Percentiles rank a stretch among this genome's conserved stretches.
Evolutionary conservation across 306 rosid genomes (phyloP).

Genomic region (Rosa lucieae): DNA sequence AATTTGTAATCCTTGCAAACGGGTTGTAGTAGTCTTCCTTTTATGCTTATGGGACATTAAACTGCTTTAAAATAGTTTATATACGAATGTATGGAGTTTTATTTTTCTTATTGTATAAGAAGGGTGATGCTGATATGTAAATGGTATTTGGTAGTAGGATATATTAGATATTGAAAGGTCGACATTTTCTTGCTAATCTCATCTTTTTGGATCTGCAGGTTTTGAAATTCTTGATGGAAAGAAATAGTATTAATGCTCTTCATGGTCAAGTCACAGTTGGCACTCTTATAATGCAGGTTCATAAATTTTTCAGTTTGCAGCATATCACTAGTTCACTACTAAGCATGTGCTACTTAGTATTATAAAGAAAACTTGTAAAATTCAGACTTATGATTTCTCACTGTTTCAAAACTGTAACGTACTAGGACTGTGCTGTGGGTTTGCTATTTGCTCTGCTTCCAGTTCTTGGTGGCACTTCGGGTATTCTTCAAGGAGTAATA

Average conservation of each 20-base stretch:
- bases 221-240: slow-evolving; percentile 92
- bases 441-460: slow-evolving; percentile 97
- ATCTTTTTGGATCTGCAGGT: slow-evolving; percentile 54
- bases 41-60: neutral
- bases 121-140: neutral
- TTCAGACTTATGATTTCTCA: neutral
- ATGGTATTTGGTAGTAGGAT: neutral
- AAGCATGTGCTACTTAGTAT: neutral
- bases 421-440: slow-evolving; percentile 96
- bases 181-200: slow-evolving; percentile 5
- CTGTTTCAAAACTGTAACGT: slow-evolving; percentile 22
- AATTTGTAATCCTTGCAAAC: neutral
- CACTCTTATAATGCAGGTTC: slow-evolving; percentile 86
- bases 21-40: neutral
- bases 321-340: neutral
- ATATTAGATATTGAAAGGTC: neutral
- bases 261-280: slow-evolving; percentile 96
- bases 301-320: slow-evolving; percentile 1
- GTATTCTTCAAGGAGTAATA: slow-evolving; percentile 87
- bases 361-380: neutral
- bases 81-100: neutral
- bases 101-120: neutral
- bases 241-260: slow-evolving; percentile 70
- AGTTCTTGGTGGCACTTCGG: slow-evolving; percentile 89
- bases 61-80: neutral